These are phyloP conservation scores for Ogataea philodendri DNA, from an alignment of 805 yeast genomes.

Conservation along the genomic window DNA sequence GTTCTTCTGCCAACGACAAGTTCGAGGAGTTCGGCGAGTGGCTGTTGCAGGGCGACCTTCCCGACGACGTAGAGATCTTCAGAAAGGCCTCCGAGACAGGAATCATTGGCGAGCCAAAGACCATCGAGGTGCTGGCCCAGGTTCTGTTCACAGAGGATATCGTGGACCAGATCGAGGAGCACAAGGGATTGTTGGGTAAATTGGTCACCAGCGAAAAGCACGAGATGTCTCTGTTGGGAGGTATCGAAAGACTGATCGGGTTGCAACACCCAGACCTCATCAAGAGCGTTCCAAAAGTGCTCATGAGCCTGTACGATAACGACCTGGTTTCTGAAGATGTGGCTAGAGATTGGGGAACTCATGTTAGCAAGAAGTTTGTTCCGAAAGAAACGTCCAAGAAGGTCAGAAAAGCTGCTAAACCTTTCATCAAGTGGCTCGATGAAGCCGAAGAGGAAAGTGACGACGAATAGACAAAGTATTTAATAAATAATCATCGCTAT, in stretches of 20 bases:
- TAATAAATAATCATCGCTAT: too few relatives aligned
- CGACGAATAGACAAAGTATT: constrained; percentile 19
- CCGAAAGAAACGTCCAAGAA: constrained; percentile 89
- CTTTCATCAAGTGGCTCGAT: constrained; percentile 91
- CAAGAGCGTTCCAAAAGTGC: constrained; percentile 72
- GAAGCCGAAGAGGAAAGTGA: constrained; percentile 81
- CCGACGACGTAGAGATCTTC: constrained; percentile 86
- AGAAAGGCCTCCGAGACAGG: constrained; percentile 83
- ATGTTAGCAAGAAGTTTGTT: constrained; percentile 88
- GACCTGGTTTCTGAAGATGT: constrained; percentile 86
- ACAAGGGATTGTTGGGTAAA: constrained; percentile 80
- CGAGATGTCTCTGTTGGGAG: constrained; percentile 91
- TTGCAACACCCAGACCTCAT: constrained; percentile 69
- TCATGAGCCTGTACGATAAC: constrained; percentile 75
- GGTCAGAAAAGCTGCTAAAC: constrained; percentile 94
- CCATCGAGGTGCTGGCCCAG: constrained; percentile 91
- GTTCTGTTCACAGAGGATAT: constrained; percentile 78
- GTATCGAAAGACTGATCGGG: constrained; percentile 91
- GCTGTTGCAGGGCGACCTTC: constrained; percentile 61
- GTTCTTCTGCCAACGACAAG: constrained; percentile 42
- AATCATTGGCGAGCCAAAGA: constrained; percentile 65
- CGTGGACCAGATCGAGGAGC: constrained; percentile 66
- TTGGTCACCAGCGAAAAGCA: constrained; percentile 63
- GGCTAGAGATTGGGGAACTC: constrained; percentile 81
- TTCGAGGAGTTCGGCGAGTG: constrained; percentile 87